phyloP scores from a whole-genome alignment of 441 rosid species.

The Breynia disticha region DNA sequence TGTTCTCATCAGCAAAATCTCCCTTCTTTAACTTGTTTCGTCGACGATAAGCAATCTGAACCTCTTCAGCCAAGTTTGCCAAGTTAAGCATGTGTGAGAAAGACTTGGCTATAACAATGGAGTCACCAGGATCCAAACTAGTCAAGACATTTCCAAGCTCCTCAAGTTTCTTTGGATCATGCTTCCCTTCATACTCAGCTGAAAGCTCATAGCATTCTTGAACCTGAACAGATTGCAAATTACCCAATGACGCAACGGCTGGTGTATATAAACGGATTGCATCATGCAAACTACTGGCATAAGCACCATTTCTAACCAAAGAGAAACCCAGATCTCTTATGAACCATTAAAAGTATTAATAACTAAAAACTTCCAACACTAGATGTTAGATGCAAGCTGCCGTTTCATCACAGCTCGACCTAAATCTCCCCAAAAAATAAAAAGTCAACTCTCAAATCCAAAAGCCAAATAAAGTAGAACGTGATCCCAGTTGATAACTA shows the following conservation, averaged over 20 bases:
- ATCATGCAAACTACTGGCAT: neutral
- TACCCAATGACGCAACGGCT: neutral
- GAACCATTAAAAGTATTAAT: too few relatives aligned
- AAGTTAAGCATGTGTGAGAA: conserved; percentile 92
- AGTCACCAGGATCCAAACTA: conserved; percentile 88
- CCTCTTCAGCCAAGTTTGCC: conserved; percentile 93
- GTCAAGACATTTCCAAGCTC: conserved; percentile 79
- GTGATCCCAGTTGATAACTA: too few relatives aligned
- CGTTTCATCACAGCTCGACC: too few relatives aligned
- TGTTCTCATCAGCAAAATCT: conserved; percentile 74
- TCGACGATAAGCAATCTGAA: conserved; percentile 75
- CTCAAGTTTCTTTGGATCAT: conserved; percentile 63
- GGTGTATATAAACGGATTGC: conserved; percentile 1
- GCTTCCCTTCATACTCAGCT: conserved; percentile 83
- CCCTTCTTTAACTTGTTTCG: conserved; percentile 79
- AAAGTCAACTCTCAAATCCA: too few relatives aligned
- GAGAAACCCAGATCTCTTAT: neutral
- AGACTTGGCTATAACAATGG: conserved; percentile 77
- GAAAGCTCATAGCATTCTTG: conserved; percentile 92
- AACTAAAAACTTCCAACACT: too few relatives aligned
- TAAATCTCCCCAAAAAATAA: too few relatives aligned
- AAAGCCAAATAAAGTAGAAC: too few relatives aligned
- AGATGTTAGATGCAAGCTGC: too few relatives aligned
- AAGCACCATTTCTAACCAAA: neutral
- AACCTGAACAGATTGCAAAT: conserved; percentile 35